phyloP scores from a whole-genome alignment of 148 eudicot species.

The Silene latifolia region DNA sequence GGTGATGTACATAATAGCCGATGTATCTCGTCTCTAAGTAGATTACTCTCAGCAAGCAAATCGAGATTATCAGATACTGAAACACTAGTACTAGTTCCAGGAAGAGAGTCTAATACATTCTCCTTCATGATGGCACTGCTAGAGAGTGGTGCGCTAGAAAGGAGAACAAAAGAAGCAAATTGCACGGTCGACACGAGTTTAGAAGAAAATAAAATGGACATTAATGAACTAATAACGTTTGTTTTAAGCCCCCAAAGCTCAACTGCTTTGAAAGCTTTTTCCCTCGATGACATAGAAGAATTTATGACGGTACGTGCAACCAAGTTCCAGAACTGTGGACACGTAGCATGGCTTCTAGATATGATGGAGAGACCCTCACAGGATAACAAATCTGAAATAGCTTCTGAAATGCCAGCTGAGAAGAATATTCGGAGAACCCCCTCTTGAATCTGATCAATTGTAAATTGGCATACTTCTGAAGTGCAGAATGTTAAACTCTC shows the following conservation, averaged over 20 bases:
- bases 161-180: slow-evolving; percentile 76
- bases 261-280: slow-evolving; percentile 69
- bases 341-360: slow-evolving; percentile 42
- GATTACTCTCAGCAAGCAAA: slow-evolving; percentile 41
- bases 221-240: slow-evolving; percentile 70
- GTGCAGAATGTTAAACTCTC: slow-evolving; percentile 35
- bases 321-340: slow-evolving; percentile 76
- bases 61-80: slow-evolving; percentile 38
- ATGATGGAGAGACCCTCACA: slow-evolving; percentile 48
- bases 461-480: slow-evolving; percentile 50
- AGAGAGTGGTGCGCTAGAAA: slow-evolving; percentile 62
- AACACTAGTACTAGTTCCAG: slow-evolving; percentile 31
- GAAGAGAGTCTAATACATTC: slow-evolving; percentile 25
- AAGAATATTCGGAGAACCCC: slow-evolving; percentile 81
- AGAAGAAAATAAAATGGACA: slow-evolving; percentile 72
- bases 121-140: slow-evolving; percentile 40
- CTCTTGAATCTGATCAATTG: slow-evolving; percentile 63
- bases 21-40: slow-evolving; percentile 70
- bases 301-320: slow-evolving; percentile 54
- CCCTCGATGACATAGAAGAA: slow-evolving; percentile 66
- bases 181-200: slow-evolving; percentile 60
- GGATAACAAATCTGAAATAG: slow-evolving; percentile 43
- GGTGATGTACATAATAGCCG: slow-evolving; percentile 54
- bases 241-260: slow-evolving; percentile 87
- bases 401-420: slow-evolving; percentile 73